Evolutionary conservation across 139 green algal genomes (phyloP).

Genomic region (Closterium sp.): DNA sequence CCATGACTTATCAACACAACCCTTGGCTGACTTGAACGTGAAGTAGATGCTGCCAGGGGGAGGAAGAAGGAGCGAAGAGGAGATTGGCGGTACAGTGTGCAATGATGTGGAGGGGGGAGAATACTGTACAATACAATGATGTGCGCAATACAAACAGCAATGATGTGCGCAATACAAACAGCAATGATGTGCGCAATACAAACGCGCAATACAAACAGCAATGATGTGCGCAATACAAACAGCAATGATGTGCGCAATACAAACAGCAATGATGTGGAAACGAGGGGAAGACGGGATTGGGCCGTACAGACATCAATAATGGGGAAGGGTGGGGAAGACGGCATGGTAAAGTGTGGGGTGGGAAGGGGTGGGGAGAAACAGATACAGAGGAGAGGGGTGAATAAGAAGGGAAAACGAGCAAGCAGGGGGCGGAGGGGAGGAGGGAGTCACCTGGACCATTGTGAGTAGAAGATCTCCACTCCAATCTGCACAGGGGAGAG

Average conservation of each 20-base stretch:
- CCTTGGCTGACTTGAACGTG: constrained; percentile 28
- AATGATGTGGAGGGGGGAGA: too few relatives aligned
- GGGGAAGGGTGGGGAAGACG: neutral
- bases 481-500: constrained; percentile 28
- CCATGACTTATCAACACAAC: neutral
- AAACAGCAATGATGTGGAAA: too few relatives aligned
- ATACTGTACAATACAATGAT: too few relatives aligned
- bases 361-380: neutral
- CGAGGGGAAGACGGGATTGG: too few relatives aligned
- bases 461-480: constrained; percentile 56
- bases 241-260: too few relatives aligned
- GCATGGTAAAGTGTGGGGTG: neutral
- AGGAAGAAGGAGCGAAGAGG: neutral
- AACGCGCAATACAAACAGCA: too few relatives aligned
- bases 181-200: too few relatives aligned
- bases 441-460: constrained; percentile 11
- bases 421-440: neutral
- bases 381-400: neutral
- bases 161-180: too few relatives aligned
- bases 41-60: constrained; percentile 27
- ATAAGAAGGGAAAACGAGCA: neutral
- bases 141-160: too few relatives aligned
- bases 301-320: too few relatives aligned
- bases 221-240: too few relatives aligned
- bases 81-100: neutral